These are phyloP conservation scores for Centaurea solstitialis DNA, from an alignment of 129 eudicot species.

Conservation along the genomic window DNA sequence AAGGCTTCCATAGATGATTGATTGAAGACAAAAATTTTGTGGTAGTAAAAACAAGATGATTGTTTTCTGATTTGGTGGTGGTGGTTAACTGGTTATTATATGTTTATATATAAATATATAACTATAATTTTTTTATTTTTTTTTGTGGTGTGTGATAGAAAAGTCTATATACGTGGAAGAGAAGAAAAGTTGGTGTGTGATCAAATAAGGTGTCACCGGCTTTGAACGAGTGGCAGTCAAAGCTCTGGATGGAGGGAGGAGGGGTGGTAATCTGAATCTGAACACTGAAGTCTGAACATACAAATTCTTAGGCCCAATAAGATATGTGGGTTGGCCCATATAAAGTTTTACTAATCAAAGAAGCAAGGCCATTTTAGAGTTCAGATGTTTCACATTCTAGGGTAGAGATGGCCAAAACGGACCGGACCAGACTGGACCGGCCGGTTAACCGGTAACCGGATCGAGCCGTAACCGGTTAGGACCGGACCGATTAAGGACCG, in stretches of 20 bases:
- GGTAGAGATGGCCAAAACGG: no score
- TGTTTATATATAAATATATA: background rate
- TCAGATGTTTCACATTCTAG: no score
- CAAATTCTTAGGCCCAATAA: background rate
- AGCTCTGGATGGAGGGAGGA: background rate
- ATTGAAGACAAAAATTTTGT: background rate
- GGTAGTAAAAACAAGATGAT: background rate
- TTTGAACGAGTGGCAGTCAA: background rate
- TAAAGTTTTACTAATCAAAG: background rate
- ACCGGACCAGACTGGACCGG: no score
- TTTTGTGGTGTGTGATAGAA: background rate
- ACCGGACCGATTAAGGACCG: no score
- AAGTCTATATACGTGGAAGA: conserved; percentile 16
- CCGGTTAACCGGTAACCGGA: no score
- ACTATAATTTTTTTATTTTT: background rate
- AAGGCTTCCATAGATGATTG: conserved; percentile 24
- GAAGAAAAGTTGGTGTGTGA: background rate
- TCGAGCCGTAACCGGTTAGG: no score
- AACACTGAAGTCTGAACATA: no score
- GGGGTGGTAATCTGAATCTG: background rate
- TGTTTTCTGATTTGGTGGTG: background rate
- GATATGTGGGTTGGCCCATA: conserved; percentile 3
- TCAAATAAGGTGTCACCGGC: background rate
- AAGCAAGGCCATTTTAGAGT: no score
- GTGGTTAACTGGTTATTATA: no score